Conservation (phyloP, 306 rosid species). For the Cucumis melo region DNA sequence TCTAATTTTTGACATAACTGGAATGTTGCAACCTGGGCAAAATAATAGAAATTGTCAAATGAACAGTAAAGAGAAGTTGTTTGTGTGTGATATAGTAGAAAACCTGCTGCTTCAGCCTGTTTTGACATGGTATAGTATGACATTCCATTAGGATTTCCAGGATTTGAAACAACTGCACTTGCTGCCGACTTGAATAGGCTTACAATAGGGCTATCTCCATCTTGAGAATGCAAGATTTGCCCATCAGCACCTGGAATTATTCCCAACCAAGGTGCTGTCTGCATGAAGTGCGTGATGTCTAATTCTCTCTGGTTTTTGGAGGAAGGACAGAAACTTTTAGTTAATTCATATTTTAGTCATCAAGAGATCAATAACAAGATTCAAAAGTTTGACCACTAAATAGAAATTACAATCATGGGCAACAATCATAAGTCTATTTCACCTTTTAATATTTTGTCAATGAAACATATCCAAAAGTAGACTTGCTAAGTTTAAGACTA, state of each 20-base stretch:
- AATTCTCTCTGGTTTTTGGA: slow-evolving; percentile 58
- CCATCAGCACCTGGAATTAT: slow-evolving; percentile 87
- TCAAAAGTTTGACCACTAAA: neutral
- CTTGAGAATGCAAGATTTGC: slow-evolving; percentile 68
- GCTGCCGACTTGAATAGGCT: slow-evolving; percentile 75
- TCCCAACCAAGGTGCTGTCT: slow-evolving; percentile 97
- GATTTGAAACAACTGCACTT: slow-evolving; percentile 58
- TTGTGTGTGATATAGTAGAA: slow-evolving; percentile 1
- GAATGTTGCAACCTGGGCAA: neutral
- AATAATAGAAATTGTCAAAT: neutral
- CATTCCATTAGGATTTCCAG: slow-evolving; percentile 49
- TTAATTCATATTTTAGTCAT: neutral
- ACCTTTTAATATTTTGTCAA: neutral
- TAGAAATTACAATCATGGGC: no score
- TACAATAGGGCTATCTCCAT: slow-evolving; percentile 89
- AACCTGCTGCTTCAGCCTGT: slow-evolving; percentile 99
- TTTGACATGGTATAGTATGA: slow-evolving; percentile 79
- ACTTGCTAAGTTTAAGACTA: neutral
- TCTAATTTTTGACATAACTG: neutral
- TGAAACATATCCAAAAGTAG: neutral
- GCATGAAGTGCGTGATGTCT: slow-evolving; percentile 83
- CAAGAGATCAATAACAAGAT: neutral
- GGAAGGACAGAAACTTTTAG: neutral
- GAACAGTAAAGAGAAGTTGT: neutral
- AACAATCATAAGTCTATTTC: neutral